Evolutionary conservation across 176 grass and related monocot species (phyloP).

Genomic region (Ensete ventricosum): DNA sequence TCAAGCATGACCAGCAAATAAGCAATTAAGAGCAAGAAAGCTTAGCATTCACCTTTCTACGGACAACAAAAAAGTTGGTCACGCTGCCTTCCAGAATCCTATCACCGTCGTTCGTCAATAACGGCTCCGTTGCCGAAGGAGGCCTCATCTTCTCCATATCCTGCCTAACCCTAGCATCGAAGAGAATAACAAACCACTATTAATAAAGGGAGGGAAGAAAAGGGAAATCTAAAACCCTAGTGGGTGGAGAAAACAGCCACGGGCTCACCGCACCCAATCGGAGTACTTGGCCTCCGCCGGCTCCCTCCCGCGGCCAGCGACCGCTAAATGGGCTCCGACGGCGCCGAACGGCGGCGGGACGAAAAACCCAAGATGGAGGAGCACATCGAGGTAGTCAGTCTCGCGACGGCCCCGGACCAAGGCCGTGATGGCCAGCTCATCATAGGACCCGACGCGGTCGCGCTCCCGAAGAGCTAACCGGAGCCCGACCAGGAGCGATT

Average conservation of each 20-base stretch:
- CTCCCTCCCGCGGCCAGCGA: conserved; percentile 48
- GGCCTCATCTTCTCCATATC: conserved; percentile 81
- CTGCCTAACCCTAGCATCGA: conserved; percentile 50
- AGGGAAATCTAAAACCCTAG: not conserved
- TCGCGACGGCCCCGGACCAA: conserved; percentile 28
- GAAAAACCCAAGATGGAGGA: conserved; percentile 53
- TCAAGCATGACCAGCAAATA: not conserved
- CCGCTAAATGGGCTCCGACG: conserved; percentile 43
- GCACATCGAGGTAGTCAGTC: conserved; percentile 26
- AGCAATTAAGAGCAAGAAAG: not conserved
- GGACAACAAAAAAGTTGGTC: conserved; percentile 81
- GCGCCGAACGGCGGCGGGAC: conserved; percentile 42
- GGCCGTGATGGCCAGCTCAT: conserved; percentile 53
- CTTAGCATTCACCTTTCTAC: conserved; percentile 29
- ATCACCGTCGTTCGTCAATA: conserved; percentile 72
- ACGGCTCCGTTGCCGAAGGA: conserved; percentile 54
- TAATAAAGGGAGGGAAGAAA: not conserved
- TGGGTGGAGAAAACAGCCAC: not conserved
- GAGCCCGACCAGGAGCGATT: conserved; percentile 33
- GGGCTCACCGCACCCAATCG: conserved; percentile 50
- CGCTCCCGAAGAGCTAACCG: conserved; percentile 26
- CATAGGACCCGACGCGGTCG: not conserved
- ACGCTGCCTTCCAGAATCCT: conserved; percentile 69
- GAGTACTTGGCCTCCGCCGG: conserved; percentile 58
- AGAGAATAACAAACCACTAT: not conserved